Evolutionary conservation across 2,329 filamentous ascomycete genomes (phyloP).

Genomic region (Monosporascus sp.): DNA sequence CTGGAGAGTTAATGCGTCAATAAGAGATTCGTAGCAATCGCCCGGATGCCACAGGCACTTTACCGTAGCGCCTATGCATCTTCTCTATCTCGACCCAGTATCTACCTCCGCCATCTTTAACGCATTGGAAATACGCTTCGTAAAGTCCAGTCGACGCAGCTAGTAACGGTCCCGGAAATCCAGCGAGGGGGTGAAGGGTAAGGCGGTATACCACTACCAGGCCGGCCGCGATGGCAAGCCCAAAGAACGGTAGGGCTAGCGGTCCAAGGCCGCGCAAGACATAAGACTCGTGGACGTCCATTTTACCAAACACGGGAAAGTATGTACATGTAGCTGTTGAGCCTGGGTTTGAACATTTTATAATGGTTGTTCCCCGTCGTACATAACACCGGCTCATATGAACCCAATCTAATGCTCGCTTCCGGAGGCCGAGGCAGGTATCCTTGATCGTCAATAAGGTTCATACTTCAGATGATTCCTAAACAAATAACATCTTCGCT

Average conservation of each 20-base stretch:
- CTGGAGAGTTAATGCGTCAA: not conserved
- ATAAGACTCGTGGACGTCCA: no score
- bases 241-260: not conserved
- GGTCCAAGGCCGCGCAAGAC: not conserved
- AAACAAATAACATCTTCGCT: no score
- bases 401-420: no score
- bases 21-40: not conserved
- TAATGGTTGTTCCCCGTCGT: no score
- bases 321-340: no score
- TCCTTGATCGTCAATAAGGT: no score
- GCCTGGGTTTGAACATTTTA: no score
- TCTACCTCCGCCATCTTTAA: slow-evolving; percentile 18
- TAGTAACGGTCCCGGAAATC: slow-evolving; percentile 14
- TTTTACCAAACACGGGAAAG: no score
- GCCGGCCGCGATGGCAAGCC: not conserved
- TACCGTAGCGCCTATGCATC: slow-evolving; percentile 19
- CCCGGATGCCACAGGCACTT: not conserved
- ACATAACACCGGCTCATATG: no score
- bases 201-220: slow-evolving; percentile 14
- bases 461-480: no score
- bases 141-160: slow-evolving; percentile 18
- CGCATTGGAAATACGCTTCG: slow-evolving; percentile 16
- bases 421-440: no score
- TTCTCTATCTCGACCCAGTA: slow-evolving; percentile 19
- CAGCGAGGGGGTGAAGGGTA: slow-evolving; percentile 14